phyloP scores from a whole-genome alignment of 2,329 filamentous ascomycete species.

The Alternaria ethzedia region DNA sequence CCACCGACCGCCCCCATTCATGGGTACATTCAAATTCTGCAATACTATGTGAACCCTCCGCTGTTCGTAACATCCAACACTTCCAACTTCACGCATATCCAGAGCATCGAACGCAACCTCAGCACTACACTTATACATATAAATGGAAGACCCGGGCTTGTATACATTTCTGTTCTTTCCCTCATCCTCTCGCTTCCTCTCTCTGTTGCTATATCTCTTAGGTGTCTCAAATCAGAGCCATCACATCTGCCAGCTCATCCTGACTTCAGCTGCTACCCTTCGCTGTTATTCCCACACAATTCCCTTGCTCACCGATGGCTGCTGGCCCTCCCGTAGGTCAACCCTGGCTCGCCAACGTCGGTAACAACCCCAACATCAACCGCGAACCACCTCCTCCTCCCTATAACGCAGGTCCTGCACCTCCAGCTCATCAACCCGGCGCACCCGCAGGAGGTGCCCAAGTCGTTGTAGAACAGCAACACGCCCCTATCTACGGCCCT shows the following conservation, averaged over 20 bases:
- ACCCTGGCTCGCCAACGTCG: slow-evolving; percentile 39
- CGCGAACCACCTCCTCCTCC: slow-evolving; percentile 41
- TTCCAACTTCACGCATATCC: slow-evolving; percentile 20
- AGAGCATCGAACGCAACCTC: neutral
- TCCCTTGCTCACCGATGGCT: slow-evolving; percentile 25
- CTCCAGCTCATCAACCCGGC: slow-evolving; percentile 10
- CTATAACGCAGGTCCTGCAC: slow-evolving; percentile 20
- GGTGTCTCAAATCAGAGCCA: neutral
- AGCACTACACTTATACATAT: neutral
- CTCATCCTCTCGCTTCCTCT: neutral
- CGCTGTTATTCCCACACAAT: neutral
- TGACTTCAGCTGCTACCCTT: neutral
- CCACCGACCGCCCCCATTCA: neutral
- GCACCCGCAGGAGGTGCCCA: slow-evolving; percentile 3
- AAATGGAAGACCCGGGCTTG: neutral
- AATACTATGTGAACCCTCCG: neutral
- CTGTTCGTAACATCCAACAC: slow-evolving; percentile 16
- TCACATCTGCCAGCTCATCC: neutral
- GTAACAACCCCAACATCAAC: slow-evolving; percentile 44
- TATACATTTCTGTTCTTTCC: neutral
- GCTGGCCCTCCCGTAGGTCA: slow-evolving; percentile 34
- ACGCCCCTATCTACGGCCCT: slow-evolving; percentile 31
- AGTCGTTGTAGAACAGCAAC: slow-evolving; percentile 30
- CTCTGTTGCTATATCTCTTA: neutral
- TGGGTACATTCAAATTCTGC: neutral